Conservation (phyloP, 345 rosid species). For the Melastoma malabathricum region DNA sequence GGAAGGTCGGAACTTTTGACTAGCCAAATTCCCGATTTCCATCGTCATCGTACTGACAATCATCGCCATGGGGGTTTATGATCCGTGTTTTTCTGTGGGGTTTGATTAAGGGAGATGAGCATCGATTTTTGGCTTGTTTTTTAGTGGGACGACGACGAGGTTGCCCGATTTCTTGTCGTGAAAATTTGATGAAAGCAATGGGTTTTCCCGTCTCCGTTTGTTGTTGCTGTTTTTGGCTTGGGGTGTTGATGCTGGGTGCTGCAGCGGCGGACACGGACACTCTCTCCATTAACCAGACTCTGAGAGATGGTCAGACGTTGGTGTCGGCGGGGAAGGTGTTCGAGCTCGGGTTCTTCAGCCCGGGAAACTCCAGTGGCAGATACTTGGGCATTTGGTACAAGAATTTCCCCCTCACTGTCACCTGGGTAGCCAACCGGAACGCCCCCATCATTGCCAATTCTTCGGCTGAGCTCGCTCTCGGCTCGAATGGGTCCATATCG, state of each 20-base stretch:
- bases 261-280: constrained; percentile 5
- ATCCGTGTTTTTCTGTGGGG: no score
- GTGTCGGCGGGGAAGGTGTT: constrained; percentile 9
- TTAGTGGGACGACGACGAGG: no score
- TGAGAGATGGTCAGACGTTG: constrained; percentile 10
- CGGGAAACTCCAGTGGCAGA: neutral
- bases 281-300: constrained; percentile 1
- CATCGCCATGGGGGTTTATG: no score
- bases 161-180: no score
- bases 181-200: neutral
- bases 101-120: no score
- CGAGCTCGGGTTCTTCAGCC: constrained; percentile 17
- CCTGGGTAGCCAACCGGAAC: constrained; percentile 20
- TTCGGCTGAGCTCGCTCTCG: constrained; percentile 10
- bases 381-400: constrained; percentile 19
- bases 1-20: no score
- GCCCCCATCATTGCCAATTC: constrained; percentile 6
- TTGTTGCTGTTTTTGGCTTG: neutral
- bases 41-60: no score
- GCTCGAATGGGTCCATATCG: constrained; percentile 9
- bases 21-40: no score
- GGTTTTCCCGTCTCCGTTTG: neutral
- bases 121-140: no score
- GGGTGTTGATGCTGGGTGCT: neutral
- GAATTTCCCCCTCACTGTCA: constrained; percentile 7